Conservation (phyloP, 2,329 filamentous ascomycete species). For the Magnaporthiopsis poae region DNA sequence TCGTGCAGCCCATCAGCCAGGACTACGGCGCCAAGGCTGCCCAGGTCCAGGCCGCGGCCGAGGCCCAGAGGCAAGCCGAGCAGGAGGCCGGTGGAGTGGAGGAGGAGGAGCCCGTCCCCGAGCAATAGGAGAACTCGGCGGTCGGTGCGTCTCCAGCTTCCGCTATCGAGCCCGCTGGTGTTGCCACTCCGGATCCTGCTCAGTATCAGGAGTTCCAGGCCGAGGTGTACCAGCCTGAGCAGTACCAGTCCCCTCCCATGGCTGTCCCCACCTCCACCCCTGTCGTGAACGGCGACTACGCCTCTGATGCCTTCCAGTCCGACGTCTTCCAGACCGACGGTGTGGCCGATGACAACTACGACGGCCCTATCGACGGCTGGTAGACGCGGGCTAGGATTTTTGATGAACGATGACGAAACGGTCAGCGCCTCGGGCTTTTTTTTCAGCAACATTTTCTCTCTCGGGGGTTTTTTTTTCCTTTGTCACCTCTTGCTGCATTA, state of each 20-base stretch:
- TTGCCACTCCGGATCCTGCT: slow-evolving; percentile 7
- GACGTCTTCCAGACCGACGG: neutral
- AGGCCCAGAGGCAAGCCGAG: slow-evolving; percentile 47
- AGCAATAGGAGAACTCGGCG: slow-evolving; percentile 30
- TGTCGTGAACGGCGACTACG: slow-evolving; percentile 4
- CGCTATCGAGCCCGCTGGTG: slow-evolving; percentile 9
- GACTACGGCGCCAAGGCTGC: slow-evolving; percentile 94
- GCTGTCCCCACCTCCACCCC: neutral
- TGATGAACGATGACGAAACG: slow-evolving; percentile 4
- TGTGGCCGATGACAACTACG: neutral
- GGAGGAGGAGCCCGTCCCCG: slow-evolving; percentile 40
- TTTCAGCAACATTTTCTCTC: slow-evolving; percentile 4
- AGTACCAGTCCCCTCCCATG: slow-evolving; percentile 1
- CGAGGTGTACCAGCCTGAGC: neutral
- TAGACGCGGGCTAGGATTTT: slow-evolving; percentile 1
- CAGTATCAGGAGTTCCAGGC: slow-evolving; percentile 7
- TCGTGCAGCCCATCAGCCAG: slow-evolving; percentile 91
- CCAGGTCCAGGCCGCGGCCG: slow-evolving; percentile 54
- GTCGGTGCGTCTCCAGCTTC: slow-evolving; percentile 8
- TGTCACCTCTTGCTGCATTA: slow-evolving; percentile 7
- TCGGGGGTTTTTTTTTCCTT: neutral
- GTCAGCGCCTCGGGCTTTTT: slow-evolving; percentile 3
- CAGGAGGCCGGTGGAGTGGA: slow-evolving; percentile 45
- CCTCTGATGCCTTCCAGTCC: neutral
- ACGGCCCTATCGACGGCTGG: slow-evolving; percentile 4